Evolutionary conservation across 768 basidiomycete species (phyloP), one percentile per base, ranked within the genome.

Genomic region (Mycena kentingensis): DNA sequence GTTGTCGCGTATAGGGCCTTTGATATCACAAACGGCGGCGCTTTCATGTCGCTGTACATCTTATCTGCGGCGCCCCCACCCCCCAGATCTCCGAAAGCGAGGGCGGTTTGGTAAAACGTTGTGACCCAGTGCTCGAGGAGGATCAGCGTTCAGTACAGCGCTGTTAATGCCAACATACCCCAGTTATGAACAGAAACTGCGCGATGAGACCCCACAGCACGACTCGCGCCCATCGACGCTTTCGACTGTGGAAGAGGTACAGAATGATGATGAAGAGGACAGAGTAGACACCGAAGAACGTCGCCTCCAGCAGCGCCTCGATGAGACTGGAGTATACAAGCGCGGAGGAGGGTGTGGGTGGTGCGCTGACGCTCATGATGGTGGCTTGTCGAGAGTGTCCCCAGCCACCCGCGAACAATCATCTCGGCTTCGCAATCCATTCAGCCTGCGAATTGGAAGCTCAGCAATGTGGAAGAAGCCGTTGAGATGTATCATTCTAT

Each of bases 201-300:
- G 18, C 11, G 2, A 45, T n/a, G 11, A 52, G 51, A 22, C 51
- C 42, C 15, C 26, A 12, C 5, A 45, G n/a, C 22, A 52, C 34
- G 32, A 32, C n/a, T 6, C 16, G n/a, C 18, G 18, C 13, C 18
- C 42, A 43, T 27, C 43, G 18, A 18, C 31, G 38, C 25, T 28
- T 34, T 4, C 51, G 51, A n/a, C 43, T 52, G 27, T 19, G 51
- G 43, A 45, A 52, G 3, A 53, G 46, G 37, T 46, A 47, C 19
- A 47, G n/a, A 34, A 46, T 29, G 13, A 37, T 31, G 24, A 26
- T 21, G 25, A 54, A 44, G 39, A 54, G 52, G 13, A 49, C 43
- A 2, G 16, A n/a, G 32, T 52, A 52, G n/a, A 44, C 32, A 3
- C 42, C 51, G 43, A 36, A 52, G 21, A 52, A 15, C 21, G 34